Percentiles rank a stretch among this genome's conserved stretches.
Conservation (phyloP, 164 flowering plant genomes). For the Dillenia turbinata region DNA sequence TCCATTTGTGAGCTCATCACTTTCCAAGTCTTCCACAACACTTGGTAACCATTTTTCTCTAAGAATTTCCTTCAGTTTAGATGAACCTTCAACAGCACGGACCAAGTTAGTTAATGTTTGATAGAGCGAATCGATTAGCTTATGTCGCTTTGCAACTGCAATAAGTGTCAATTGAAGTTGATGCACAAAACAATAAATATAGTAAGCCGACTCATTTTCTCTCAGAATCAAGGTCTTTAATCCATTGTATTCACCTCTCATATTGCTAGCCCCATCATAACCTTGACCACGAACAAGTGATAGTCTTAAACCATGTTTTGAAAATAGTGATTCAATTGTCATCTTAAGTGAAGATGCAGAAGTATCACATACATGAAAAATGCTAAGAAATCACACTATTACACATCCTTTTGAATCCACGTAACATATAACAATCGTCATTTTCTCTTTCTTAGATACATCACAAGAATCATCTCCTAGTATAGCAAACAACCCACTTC, state of each 20-base stretch:
- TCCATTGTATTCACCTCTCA: constrained; percentile 7
- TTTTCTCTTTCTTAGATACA: constrained; percentile 14
- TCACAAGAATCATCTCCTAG: background rate
- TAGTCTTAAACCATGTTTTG: constrained; percentile 1
- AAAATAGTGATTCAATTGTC: background rate
- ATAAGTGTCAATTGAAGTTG: constrained; percentile 12
- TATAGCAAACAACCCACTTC: constrained; percentile 7
- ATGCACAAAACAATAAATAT: constrained; percentile 16
- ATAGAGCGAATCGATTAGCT: background rate
- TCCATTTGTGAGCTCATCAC: constrained; percentile 10
- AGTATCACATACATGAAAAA: constrained; percentile 1
- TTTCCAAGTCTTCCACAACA: constrained; percentile 5
- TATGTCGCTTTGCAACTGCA: background rate
- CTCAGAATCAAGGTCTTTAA: constrained; percentile 7
- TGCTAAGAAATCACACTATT: background rate
- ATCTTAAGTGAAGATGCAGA: background rate
- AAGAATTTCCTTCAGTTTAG: constrained; percentile 6
- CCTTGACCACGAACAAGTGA: constrained; percentile 7
- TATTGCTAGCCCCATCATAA: constrained; percentile 19
- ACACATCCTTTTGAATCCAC: constrained; percentile 1
- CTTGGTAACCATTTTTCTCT: constrained; percentile 1
- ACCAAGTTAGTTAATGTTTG: background rate
- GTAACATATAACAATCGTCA: constrained; percentile 15
- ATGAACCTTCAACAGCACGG: constrained; percentile 13
- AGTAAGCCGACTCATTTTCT: constrained; percentile 5